Evolutionary conservation across 208 protist species (phyloP).

Genomic region (Wallacemonas sp.): DNA sequence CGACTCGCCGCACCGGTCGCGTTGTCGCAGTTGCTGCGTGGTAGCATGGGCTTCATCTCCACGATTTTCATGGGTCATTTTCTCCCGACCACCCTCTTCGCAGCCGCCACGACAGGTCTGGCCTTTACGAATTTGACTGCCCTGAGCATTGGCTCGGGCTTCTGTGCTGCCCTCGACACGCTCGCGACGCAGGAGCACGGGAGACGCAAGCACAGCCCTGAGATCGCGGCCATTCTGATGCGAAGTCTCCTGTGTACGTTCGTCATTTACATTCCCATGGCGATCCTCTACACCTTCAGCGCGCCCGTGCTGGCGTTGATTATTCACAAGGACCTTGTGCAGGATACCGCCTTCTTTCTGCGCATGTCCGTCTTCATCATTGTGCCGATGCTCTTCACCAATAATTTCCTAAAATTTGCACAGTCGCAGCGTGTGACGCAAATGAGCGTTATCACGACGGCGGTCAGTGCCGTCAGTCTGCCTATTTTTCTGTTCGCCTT

Average conservation of each 20-base stretch:
- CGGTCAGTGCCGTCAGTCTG: slow-evolving; percentile 15
- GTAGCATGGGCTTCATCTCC: slow-evolving; percentile 28
- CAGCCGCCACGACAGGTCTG: slow-evolving; percentile 27
- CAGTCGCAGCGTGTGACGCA: slow-evolving; percentile 36
- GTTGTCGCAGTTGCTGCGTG: slow-evolving; percentile 29
- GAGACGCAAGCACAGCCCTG: slow-evolving; percentile 26
- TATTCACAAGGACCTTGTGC: slow-evolving; percentile 31
- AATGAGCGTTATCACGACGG: slow-evolving; percentile 26
- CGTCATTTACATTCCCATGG: slow-evolving; percentile 31
- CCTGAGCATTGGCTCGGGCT: slow-evolving; percentile 34
- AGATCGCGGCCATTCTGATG: slow-evolving; percentile 26
- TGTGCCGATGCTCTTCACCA: slow-evolving; percentile 33
- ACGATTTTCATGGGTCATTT: slow-evolving; percentile 35
- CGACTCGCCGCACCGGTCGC: slow-evolving; percentile 25
- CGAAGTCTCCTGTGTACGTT: slow-evolving; percentile 33
- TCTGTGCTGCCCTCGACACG: slow-evolving; percentile 28
- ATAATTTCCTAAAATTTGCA: slow-evolving; percentile 39
- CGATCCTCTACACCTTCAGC: slow-evolving; percentile 35
- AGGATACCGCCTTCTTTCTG: slow-evolving; percentile 30
- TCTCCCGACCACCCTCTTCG: slow-evolving; percentile 28
- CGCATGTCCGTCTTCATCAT: slow-evolving; percentile 35
- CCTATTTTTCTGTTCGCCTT: slow-evolving; percentile 25
- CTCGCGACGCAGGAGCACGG: slow-evolving; percentile 42
- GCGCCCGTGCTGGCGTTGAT: slow-evolving; percentile 24
- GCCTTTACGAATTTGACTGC: slow-evolving; percentile 37